Evolutionary conservation across 768 basidiomycete genomes (phyloP).

Genomic region (Mycena olivaceomarginata): DNA sequence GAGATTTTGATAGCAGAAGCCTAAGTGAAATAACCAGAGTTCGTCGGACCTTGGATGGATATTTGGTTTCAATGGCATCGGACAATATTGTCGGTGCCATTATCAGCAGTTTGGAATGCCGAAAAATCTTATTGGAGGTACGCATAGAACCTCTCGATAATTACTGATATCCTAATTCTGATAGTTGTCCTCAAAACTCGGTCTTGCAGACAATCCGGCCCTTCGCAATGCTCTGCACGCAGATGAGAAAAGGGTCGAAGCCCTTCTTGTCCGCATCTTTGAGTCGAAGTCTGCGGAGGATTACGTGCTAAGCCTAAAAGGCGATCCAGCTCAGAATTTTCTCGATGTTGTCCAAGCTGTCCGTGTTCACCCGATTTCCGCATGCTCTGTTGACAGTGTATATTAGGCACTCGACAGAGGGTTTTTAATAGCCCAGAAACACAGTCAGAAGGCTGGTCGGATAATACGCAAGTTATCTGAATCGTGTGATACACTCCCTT

Average conservation of each 20-base stretch:
- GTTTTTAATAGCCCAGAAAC: constrained; percentile 18
- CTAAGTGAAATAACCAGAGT: constrained; percentile 2
- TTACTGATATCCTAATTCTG: constrained; percentile 1
- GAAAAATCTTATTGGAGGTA: constrained; percentile 24
- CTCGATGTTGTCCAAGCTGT: constrained; percentile 14
- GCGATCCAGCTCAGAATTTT: constrained; percentile 12
- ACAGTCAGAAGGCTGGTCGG: constrained; percentile 17
- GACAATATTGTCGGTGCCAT: constrained; percentile 9
- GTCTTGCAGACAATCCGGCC: constrained; percentile 8
- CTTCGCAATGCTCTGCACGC: background rate
- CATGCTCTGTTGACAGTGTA: background rate
- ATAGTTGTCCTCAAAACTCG: constrained; percentile 8
- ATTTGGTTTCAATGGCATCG: constrained; percentile 9
- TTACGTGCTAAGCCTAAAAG: constrained; percentile 3
- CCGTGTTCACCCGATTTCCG: background rate
- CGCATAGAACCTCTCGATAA: constrained; percentile 8
- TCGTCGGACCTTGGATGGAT: constrained; percentile 6
- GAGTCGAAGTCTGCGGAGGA: constrained; percentile 1
- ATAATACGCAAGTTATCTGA: constrained; percentile 21
- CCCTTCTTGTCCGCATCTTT: constrained; percentile 7
- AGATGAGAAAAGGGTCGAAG: constrained; percentile 1
- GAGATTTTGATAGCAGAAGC: background rate
- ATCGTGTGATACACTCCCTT: constrained; percentile 18
- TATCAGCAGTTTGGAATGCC: constrained; percentile 18
- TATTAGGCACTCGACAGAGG: constrained; percentile 20